Percentiles rank a stretch among this genome's conserved stretches.
Conservation (phyloP, 2,329 filamentous ascomycete species). For the Hymenoscyphus linearis region DNA sequence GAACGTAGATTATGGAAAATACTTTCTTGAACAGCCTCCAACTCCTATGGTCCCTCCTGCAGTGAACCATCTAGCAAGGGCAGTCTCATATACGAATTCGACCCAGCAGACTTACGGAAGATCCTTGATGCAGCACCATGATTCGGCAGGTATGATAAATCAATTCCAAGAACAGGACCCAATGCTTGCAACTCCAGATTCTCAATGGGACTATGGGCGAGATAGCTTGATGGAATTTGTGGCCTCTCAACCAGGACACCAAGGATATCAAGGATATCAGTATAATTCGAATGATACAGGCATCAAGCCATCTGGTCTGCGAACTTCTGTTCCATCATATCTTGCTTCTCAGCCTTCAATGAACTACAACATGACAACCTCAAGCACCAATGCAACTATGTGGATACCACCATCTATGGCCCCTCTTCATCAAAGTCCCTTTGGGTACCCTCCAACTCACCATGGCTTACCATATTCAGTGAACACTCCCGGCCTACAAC, state of each 20-base stretch:
- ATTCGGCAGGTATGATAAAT: conserved; percentile 12
- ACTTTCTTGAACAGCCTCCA: conserved; percentile 20
- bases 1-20: conserved; percentile 13
- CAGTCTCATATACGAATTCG: conserved; percentile 9
- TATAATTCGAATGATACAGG: conserved; percentile 7
- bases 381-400: not conserved
- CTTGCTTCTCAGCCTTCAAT: conserved; percentile 7
- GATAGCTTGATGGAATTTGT: conserved; percentile 23
- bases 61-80: conserved; percentile 8
- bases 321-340: not conserved
- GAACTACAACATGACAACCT: conserved; percentile 1
- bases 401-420: conserved; percentile 14
- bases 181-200: conserved; percentile 20
- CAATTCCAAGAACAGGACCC: conserved; percentile 12
- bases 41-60: conserved; percentile 2
- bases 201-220: conserved; percentile 15
- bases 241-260: conserved; percentile 13
- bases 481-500: not conserved
- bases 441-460: conserved; percentile 6
- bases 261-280: conserved; percentile 14
- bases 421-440: conserved; percentile 6
- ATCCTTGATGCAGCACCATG: conserved; percentile 12
- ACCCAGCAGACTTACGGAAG: conserved; percentile 11
- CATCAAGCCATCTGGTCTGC: conserved; percentile 5
- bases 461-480: conserved; percentile 17